phyloP scores from a whole-genome alignment of 495 filamentous ascomycete genomes.

The Podospora bellae-mahoneyi region DNA sequence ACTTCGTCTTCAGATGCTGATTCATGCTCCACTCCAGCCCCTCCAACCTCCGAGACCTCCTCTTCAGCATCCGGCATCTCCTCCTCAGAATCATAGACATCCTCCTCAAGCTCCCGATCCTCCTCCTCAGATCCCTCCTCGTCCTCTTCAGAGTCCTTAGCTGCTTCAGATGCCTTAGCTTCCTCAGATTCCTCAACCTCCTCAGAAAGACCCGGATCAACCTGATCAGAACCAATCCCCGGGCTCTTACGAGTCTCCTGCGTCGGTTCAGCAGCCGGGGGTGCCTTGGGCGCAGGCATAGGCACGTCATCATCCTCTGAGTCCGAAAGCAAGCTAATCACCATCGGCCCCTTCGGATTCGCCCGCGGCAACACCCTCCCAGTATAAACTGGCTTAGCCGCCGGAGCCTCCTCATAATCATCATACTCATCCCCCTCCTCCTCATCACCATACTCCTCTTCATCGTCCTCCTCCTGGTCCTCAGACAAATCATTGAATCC shows the following conservation, averaged over 20 bases:
- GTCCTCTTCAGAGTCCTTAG: not conserved
- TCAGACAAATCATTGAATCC: constrained; percentile 26
- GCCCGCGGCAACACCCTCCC: not conserved
- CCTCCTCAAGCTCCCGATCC: not conserved
- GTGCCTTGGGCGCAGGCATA: not conserved
- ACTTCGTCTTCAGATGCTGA: constrained; percentile 4
- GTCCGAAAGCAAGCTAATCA: constrained; percentile 41
- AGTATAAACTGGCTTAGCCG: not conserved
- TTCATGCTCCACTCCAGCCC: not conserved
- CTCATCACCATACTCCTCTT: constrained; percentile 31
- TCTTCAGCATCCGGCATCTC: not conserved
- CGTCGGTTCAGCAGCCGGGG: not conserved
- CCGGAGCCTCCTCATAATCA: constrained; percentile 25
- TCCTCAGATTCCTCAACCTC: not conserved
- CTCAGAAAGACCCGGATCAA: not conserved
- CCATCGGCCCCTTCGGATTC: constrained; percentile 27
- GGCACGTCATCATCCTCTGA: constrained; percentile 35
- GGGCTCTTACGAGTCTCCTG: not conserved
- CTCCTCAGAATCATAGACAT: not conserved
- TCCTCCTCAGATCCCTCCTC: not conserved
- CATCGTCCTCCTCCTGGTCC: constrained; percentile 22
- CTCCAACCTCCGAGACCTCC: not conserved
- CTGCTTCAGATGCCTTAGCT: not conserved
- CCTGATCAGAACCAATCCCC: not conserved
- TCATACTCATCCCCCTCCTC: constrained; percentile 24